Evolutionary conservation across 1,284 basidiomycete genomes (phyloP).

Genomic region (Ustilago trichophora): DNA sequence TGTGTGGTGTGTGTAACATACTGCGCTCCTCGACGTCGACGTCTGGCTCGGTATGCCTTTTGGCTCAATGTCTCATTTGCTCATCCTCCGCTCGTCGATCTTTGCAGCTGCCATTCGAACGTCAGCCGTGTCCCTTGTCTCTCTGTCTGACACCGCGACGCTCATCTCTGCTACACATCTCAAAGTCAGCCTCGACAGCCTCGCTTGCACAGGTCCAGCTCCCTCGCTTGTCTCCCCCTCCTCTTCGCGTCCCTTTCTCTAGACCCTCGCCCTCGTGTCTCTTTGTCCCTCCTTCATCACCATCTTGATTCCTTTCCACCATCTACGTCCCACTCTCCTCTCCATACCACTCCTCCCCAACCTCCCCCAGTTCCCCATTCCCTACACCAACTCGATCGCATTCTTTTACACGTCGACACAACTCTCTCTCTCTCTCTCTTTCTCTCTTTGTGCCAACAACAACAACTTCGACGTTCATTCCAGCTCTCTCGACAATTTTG

Average conservation of each 20-base stretch:
- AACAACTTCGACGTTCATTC: slow-evolving; percentile 12
- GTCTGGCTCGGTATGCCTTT: slow-evolving; percentile 7
- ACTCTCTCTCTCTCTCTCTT: too few species aligned
- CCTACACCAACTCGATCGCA: slow-evolving; percentile 22
- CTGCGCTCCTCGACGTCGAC: slow-evolving; percentile 6
- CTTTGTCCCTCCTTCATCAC: slow-evolving; percentile 8
- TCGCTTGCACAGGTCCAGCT: neutral
- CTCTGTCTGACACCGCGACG: neutral
- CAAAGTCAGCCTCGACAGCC: neutral
- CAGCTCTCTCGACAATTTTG: slow-evolving; percentile 26
- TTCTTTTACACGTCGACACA: slow-evolving; percentile 21
- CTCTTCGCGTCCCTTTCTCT: slow-evolving; percentile 8
- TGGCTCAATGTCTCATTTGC: too few species aligned
- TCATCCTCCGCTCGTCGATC: slow-evolving; percentile 35
- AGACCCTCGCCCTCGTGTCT: slow-evolving; percentile 8
- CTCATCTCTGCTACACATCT: too few species aligned
- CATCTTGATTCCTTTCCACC: slow-evolving; percentile 40
- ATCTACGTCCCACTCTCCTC: slow-evolving; percentile 13
- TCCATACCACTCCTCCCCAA: slow-evolving; percentile 10
- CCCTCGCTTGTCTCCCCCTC: slow-evolving; percentile 4
- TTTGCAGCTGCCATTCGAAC: slow-evolving; percentile 34
- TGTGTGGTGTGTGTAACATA: too few species aligned
- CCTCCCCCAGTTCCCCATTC: neutral
- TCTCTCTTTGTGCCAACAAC: neutral
- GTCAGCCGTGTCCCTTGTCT: too few species aligned